These are phyloP conservation scores for Prillingera fragicola DNA, from an alignment of 1,284 basidiomycete genomes.

Conservation along the genomic window DNA sequence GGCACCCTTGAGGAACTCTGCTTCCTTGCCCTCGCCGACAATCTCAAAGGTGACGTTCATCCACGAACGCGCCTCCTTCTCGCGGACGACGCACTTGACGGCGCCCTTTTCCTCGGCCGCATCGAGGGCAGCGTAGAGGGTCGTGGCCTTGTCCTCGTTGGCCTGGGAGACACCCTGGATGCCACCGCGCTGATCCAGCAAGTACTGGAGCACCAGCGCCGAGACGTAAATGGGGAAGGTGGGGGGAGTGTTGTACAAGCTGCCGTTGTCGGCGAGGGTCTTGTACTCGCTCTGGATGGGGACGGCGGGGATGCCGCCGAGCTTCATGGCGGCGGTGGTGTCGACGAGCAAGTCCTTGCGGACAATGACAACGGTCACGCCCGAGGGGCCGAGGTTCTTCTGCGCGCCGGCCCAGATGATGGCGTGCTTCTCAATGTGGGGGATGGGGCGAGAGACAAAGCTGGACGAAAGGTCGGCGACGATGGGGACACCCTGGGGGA, in stretches of 20 bases:
- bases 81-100: conserved; percentile 62
- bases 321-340: conserved; percentile 68
- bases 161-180: conserved; percentile 61
- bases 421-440: conserved; percentile 76
- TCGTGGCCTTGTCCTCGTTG: conserved; percentile 67
- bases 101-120: conserved; percentile 65
- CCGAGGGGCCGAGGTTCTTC: conserved; percentile 96
- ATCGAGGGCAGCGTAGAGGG: conserved; percentile 66
- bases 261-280: conserved; percentile 69
- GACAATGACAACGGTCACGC: conserved; percentile 87
- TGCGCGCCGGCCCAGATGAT: conserved; percentile 98
- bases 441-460: conserved; percentile 94
- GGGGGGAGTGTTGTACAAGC: conserved; percentile 92
- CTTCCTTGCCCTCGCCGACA: conserved; percentile 61
- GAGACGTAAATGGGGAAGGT: conserved; percentile 89
- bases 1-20: conserved; percentile 70
- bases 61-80: conserved; percentile 67
- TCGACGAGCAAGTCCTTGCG: conserved; percentile 86
- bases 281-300: conserved; percentile 74
- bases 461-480: conserved; percentile 96
- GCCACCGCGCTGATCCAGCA: conserved; percentile 62
- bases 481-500: conserved; percentile 68
- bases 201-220: conserved; percentile 74
- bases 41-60: conserved; percentile 90
- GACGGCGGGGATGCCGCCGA: conserved; percentile 60